Conservation (phyloP, 2,329 filamentous ascomycete species). For the Claviceps maximensis region DNA sequence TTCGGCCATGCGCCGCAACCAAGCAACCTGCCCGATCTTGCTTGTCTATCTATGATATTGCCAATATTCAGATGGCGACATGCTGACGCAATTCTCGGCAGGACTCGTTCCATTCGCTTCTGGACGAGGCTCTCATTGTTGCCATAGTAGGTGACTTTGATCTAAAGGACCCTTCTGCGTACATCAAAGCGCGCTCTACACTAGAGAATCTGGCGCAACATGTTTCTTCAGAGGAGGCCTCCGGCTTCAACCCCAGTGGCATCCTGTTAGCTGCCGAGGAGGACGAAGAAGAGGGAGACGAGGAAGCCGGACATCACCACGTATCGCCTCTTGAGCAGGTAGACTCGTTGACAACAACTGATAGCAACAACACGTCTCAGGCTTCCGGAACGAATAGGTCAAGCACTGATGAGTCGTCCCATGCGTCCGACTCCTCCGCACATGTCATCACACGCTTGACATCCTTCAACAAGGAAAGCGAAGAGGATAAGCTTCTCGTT, state of each 20-base stretch:
- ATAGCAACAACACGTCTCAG: constrained; percentile 16
- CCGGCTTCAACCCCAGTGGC: constrained; percentile 67
- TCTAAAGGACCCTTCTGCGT: constrained; percentile 36
- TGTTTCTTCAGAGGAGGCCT: constrained; percentile 54
- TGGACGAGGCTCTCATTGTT: constrained; percentile 67
- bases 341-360: constrained; percentile 14
- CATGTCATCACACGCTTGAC: constrained; percentile 16
- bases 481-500: constrained; percentile 47
- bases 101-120: constrained; percentile 57
- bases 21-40: too few relatives aligned
- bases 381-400: constrained; percentile 14
- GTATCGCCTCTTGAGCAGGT: background rate
- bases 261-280: constrained; percentile 34
- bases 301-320: background rate
- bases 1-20: background rate
- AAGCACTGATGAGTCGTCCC: constrained; percentile 15
- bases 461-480: constrained; percentile 27
- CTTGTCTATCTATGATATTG: too few relatives aligned
- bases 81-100: constrained; percentile 18
- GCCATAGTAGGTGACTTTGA: constrained; percentile 67
- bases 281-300: constrained; percentile 4
- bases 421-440: constrained; percentile 10
- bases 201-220: constrained; percentile 53
- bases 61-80: too few relatives aligned
- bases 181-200: constrained; percentile 40